These are phyloP conservation scores for Furcasterigmium sp. DNA, from an alignment of 2,329 filamentous ascomycete species.

Conservation along the genomic window DNA sequence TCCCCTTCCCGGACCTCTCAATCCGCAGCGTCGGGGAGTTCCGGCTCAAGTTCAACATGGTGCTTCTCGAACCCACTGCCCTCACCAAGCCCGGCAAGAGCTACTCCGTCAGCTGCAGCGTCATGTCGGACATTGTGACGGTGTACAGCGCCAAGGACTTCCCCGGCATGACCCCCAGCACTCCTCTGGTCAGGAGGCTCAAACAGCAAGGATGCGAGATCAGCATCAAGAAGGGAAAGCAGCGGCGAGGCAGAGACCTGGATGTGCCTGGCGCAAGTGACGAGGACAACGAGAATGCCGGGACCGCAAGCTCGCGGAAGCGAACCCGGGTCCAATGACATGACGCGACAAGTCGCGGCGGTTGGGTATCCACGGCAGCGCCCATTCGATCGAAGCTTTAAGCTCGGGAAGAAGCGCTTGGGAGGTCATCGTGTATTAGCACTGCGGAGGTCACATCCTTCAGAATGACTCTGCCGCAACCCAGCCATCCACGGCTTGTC, in stretches of 20 bases:
- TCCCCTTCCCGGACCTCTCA: constrained; percentile 78
- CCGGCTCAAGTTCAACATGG: constrained; percentile 66
- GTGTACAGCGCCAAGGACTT: constrained; percentile 85
- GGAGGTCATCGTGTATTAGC: too few species aligned
- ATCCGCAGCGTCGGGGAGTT: constrained; percentile 75
- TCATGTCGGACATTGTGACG: constrained; percentile 66
- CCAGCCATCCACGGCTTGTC: too few species aligned
- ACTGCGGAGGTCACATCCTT: too few species aligned
- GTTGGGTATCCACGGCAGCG: too few species aligned
- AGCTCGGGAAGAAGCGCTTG: too few species aligned
- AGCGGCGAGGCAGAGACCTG: constrained; percentile 25
- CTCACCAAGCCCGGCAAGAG: constrained; percentile 37
- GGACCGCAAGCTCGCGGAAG: neutral
- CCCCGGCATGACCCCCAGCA: constrained; percentile 76
- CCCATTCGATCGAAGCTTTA: too few species aligned
- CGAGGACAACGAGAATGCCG: constrained; percentile 26
- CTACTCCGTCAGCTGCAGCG: constrained; percentile 44
- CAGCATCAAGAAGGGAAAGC: constrained; percentile 81
- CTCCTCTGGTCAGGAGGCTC: constrained; percentile 64
- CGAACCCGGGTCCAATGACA: neutral
- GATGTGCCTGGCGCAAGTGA: constrained; percentile 42
- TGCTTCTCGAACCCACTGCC: constrained; percentile 62
- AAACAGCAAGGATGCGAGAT: constrained; percentile 80
- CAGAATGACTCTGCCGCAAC: too few species aligned
- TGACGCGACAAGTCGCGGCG: neutral